Evolutionary conservation across 345 rosid species (phyloP), one percentile per base, ranked within the genome.

Genomic region (Eutrema heterophyllum): DNA sequence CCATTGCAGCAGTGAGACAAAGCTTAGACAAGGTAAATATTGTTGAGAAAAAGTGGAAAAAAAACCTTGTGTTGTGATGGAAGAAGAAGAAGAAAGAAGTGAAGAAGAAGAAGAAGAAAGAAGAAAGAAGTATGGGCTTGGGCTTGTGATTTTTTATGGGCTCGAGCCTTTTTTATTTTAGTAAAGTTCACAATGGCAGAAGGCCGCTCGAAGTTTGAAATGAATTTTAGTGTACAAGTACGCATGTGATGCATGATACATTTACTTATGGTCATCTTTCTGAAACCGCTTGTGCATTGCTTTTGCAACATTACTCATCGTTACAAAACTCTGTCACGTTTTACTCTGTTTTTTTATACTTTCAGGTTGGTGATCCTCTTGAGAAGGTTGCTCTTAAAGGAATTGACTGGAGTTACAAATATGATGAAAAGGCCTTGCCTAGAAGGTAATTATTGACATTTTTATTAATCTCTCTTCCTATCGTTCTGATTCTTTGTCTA

Each of bases 401-500:
- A 78, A 96, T 96, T 72, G 99, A 90, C 80, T 96, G 99, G 99
- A 96, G 83, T 77, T 96, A 96, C 80, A 96, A 89, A 81, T 81
- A 96, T 71, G 99, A 96, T 85, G 99, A 96, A 89, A 96, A 92
- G 86, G 99, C 99, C 64, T 67, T 90, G 86, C 99, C 99, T n/a
- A 96, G 83, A 82, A 92, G 79, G 99, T 92, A 76, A 79, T 81
- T 70, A 46, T 44, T 52, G 15, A 35, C 65, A 12, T 54, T 43
- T 54, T 24, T 54, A 45, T 53, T 24, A 36, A 9, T 43, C 54
- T 10, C 12, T 53, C 53, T 33, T 68, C 24, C 7, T 32, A 4
- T 26, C n/a, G 21, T 29, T 64, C 24, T 54, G 50, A 7, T 57
- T 48, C 40, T 39, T 29, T 68, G 14, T 43, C 58, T 75, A 65